Conservation (phyloP, 768 basidiomycete species). For the Tephrocybe sp. region DNA sequence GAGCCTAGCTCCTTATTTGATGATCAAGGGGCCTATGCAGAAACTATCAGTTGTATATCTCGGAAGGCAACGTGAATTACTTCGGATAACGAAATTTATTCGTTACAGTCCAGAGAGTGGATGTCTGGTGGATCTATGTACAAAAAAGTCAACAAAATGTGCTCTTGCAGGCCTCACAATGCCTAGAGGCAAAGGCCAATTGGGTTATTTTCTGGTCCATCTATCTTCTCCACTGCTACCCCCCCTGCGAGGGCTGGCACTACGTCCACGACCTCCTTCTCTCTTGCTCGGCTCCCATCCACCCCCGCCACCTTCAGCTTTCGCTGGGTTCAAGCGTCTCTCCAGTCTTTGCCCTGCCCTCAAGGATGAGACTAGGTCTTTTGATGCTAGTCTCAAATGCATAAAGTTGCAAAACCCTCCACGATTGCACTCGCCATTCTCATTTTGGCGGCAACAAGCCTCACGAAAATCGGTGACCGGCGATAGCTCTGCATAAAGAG, state of each 20-base stretch:
- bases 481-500: slow-evolving; percentile 94
- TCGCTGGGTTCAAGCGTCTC: slow-evolving; percentile 67
- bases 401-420: slow-evolving; percentile 99
- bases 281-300: slow-evolving; percentile 83
- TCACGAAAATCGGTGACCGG: slow-evolving; percentile 99
- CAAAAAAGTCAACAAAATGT: slow-evolving; percentile 4
- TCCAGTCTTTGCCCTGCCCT: slow-evolving; percentile 83
- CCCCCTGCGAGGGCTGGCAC: slow-evolving; percentile 68
- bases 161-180: too few species aligned
- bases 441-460: slow-evolving; percentile 98
- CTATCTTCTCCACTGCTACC: slow-evolving; percentile 72
- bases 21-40: not conserved
- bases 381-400: slow-evolving; percentile 88
- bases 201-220: slow-evolving; percentile 59
- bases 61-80: slow-evolving; percentile 2
- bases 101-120: not conserved
- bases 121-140: slow-evolving; percentile 1
- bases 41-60: not conserved
- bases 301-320: slow-evolving; percentile 62
- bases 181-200: not conserved
- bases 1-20: too few species aligned
- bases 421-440: slow-evolving; percentile 96
- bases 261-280: slow-evolving; percentile 63
- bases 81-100: not conserved
- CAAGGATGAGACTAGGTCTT: slow-evolving; percentile 75